These are phyloP conservation scores for Epichloe coenophiala DNA, from an alignment of 2,329 filamentous ascomycete species.

Conservation along the genomic window DNA sequence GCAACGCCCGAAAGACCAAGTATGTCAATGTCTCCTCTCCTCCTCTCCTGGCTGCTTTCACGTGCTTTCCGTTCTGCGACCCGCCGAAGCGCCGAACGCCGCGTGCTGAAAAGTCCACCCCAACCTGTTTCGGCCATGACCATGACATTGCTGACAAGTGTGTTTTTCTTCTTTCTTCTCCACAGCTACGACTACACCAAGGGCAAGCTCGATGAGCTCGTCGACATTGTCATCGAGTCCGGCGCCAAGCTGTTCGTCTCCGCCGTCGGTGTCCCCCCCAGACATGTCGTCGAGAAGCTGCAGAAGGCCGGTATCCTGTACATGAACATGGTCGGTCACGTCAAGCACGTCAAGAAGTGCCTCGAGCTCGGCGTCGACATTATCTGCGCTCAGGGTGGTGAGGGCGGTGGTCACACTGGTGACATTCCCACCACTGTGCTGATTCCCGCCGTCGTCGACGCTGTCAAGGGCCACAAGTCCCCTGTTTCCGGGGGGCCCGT, in stretches of 20 bases:
- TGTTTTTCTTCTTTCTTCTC: not conserved
- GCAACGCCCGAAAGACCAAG: conserved; percentile 90
- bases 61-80: not conserved
- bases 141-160: not conserved
- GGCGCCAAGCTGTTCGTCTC: conserved; percentile 91
- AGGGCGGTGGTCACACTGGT: conserved; percentile 93
- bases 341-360: conserved; percentile 97
- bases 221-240: conserved; percentile 86
- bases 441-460: conserved; percentile 80
- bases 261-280: conserved; percentile 91
- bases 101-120: not conserved
- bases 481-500: conserved; percentile 80
- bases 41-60: not conserved
- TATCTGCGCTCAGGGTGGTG: conserved; percentile 96
- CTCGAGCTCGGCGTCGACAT: conserved; percentile 85
- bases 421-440: conserved; percentile 85
- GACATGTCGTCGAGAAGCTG: conserved; percentile 75
- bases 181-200: conserved; percentile 97
- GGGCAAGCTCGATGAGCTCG: conserved; percentile 83
- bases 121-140: not conserved
- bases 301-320: conserved; percentile 81
- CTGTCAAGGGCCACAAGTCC: conserved; percentile 68
- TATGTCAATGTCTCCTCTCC: conserved; percentile 18
- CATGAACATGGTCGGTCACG: conserved; percentile 99
- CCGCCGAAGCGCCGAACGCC: not conserved